phyloP scores from a whole-genome alignment of 768 basidiomycete species.

The Galerina marginata region DNA sequence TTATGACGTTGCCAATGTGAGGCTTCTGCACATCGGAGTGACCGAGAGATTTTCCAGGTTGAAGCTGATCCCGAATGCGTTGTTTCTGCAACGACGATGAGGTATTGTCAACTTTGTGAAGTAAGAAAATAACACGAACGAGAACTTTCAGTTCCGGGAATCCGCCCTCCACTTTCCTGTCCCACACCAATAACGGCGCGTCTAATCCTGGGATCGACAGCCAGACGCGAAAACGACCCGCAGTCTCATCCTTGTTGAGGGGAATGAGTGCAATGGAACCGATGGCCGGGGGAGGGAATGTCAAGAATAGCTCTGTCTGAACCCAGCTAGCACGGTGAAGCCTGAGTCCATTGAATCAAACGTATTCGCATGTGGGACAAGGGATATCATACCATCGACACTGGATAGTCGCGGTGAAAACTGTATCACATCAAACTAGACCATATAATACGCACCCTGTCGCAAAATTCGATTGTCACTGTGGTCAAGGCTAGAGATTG shows the following conservation, averaged over 20 bases:
- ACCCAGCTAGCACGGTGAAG: conserved; percentile 92
- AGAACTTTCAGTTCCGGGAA: conserved; percentile 91
- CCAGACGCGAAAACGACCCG: conserved; percentile 93
- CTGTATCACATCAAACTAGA: neutral
- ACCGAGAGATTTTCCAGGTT: conserved; percentile 83
- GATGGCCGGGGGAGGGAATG: conserved; percentile 83
- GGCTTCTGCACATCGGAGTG: conserved; percentile 78
- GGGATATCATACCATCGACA: conserved; percentile 15
- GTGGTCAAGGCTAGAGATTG: conserved; percentile 47
- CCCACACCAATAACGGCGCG: conserved; percentile 72
- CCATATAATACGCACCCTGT: conserved; percentile 63
- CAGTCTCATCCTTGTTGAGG: conserved; percentile 78
- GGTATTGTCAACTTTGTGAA: neutral
- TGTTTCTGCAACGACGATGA: conserved; percentile 70
- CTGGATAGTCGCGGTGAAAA: neutral
- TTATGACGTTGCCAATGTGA: conserved; percentile 5
- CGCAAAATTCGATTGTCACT: conserved; percentile 91
- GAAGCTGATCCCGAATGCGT: conserved; percentile 79
- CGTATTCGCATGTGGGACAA: conserved; percentile 42
- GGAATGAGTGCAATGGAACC: conserved; percentile 75
- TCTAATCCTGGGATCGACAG: conserved; percentile 46
- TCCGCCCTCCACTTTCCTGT: conserved; percentile 87
- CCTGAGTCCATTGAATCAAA: conserved; percentile 49
- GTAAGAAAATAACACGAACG: conserved; percentile 47
- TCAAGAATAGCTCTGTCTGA: conserved; percentile 90